Percentiles rank a stretch among this genome's conserved stretches.
phyloP scores from a whole-genome alignment of 441 rosid genomes.

The Breynia disticha region DNA sequence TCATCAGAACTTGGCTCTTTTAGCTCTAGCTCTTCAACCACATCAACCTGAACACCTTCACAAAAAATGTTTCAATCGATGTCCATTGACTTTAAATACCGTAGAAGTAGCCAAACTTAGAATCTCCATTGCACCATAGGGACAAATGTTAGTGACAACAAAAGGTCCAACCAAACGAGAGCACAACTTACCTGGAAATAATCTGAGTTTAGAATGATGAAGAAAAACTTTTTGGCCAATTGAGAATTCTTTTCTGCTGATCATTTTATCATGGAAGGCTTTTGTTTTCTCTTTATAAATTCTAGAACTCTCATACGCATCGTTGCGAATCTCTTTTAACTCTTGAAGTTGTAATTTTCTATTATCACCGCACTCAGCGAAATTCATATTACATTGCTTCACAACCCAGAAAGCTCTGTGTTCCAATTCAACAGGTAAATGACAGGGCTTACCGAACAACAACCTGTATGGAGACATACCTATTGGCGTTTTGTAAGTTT shows the following conservation, averaged over 20 bases:
- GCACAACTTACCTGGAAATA: not conserved
- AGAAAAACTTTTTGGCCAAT: too few relatives aligned
- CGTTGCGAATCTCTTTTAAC: too few relatives aligned
- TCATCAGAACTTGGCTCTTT: not conserved
- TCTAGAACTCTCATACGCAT: too few relatives aligned
- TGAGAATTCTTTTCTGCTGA: too few relatives aligned
- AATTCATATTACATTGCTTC: too few relatives aligned
- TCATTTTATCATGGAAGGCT: too few relatives aligned
- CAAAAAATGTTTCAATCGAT: not conserved
- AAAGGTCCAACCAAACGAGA: not conserved
- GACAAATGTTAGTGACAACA: not conserved
- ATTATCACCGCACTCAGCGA: too few relatives aligned
- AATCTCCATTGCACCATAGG: not conserved
- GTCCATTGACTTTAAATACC: not conserved
- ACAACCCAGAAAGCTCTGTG: too few relatives aligned
- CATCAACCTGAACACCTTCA: not conserved
- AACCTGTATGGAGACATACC: not conserved
- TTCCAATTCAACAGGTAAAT: too few relatives aligned
- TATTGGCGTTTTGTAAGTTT: not conserved
- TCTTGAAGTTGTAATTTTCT: too few relatives aligned
- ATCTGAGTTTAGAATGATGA: not conserved
- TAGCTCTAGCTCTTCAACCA: not conserved
- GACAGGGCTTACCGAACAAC: too few relatives aligned
- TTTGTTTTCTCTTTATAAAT: too few relatives aligned
- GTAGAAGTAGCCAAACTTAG: not conserved